Evolutionary conservation across 2,329 filamentous ascomycete genomes (phyloP).

Genomic region (Colletotrichum caudatum): DNA sequence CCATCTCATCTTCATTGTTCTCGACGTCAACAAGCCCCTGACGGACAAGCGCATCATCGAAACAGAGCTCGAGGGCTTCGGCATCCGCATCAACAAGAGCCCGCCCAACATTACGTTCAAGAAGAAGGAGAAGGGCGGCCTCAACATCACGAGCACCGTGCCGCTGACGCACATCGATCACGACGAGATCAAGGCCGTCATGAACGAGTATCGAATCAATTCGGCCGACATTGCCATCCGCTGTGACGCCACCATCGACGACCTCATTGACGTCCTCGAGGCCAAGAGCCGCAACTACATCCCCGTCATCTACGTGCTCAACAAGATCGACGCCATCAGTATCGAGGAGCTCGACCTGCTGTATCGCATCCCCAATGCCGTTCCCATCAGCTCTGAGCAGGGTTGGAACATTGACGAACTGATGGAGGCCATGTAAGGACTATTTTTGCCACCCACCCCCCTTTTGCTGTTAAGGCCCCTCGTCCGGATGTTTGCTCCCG

Average conservation of each 20-base stretch:
- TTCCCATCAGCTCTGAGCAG: conserved; percentile 96
- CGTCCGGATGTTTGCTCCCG: conserved; percentile 1
- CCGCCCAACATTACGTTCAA: conserved; percentile 99
- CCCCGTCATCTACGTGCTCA: conserved; percentile 97
- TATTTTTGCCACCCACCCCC: conserved; percentile 16
- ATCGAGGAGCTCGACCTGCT: conserved; percentile 97
- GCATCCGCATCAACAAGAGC: conserved; percentile 96
- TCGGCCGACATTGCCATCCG: conserved; percentile 98
- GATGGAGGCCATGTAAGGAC: conserved; percentile 85
- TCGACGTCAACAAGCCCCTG: conserved; percentile 98
- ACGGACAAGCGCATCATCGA: conserved; percentile 98
- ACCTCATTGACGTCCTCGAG: conserved; percentile 95
- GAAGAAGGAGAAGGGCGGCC: conserved; percentile 99
- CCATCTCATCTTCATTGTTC: conserved; percentile 97
- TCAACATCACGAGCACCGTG: conserved; percentile 95
- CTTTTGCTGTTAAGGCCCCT: neutral
- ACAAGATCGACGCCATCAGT: conserved; percentile 98
- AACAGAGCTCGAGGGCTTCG: conserved; percentile 94
- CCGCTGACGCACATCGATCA: conserved; percentile 92
- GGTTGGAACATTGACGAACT: conserved; percentile 99
- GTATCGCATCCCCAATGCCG: conserved; percentile 96
- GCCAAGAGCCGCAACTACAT: conserved; percentile 96
- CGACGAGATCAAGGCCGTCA: conserved; percentile 97
- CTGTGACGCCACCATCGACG: conserved; percentile 97
- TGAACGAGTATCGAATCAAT: conserved; percentile 96